Conservation (phyloP, 805 yeast genomes). For the Metschnikowia similis region DNA sequence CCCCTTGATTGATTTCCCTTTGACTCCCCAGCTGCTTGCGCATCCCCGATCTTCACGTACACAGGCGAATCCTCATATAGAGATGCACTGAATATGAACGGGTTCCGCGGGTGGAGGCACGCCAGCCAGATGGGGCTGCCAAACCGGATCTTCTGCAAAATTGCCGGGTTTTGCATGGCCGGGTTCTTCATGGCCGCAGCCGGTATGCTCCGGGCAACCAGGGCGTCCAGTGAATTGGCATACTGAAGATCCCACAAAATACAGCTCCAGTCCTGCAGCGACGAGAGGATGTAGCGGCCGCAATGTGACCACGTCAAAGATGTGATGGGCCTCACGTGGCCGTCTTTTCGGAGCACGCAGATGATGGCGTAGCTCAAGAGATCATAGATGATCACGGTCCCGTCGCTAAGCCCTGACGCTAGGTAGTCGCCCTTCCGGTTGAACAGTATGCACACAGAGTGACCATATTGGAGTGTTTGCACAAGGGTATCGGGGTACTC, state of each 20-base stretch:
- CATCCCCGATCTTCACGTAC: slow-evolving; percentile 28
- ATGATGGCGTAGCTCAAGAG: slow-evolving; percentile 56
- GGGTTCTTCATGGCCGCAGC: not conserved
- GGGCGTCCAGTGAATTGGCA: slow-evolving; percentile 16
- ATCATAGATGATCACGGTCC: slow-evolving; percentile 23
- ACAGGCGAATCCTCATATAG: slow-evolving; percentile 60
- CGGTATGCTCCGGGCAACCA: no score
- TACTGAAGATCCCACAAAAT: slow-evolving; percentile 71
- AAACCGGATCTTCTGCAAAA: slow-evolving; percentile 45
- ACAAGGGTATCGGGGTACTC: slow-evolving; percentile 87
- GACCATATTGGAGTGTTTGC: slow-evolving; percentile 62
- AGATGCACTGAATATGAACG: slow-evolving; percentile 54
- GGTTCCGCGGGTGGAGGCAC: slow-evolving; percentile 47
- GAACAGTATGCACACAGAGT: slow-evolving; percentile 62
- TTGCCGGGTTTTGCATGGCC: slow-evolving; percentile 20
- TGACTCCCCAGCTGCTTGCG: no score
- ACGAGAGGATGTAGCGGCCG: slow-evolving; percentile 64
- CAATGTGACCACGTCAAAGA: slow-evolving; percentile 70
- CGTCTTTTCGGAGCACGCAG: slow-evolving; percentile 43
- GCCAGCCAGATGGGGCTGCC: slow-evolving; percentile 76
- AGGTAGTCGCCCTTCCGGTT: slow-evolving; percentile 72
- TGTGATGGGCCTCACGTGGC: slow-evolving; percentile 71
- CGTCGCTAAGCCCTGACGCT: slow-evolving; percentile 16
- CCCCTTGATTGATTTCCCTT: not conserved
- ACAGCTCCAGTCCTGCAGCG: slow-evolving; percentile 79